Evolutionary conservation across 495 filamentous ascomycete species (phyloP), one percentile per base, ranked within the genome.

Genomic region (Apodospora peruviana): DNA sequence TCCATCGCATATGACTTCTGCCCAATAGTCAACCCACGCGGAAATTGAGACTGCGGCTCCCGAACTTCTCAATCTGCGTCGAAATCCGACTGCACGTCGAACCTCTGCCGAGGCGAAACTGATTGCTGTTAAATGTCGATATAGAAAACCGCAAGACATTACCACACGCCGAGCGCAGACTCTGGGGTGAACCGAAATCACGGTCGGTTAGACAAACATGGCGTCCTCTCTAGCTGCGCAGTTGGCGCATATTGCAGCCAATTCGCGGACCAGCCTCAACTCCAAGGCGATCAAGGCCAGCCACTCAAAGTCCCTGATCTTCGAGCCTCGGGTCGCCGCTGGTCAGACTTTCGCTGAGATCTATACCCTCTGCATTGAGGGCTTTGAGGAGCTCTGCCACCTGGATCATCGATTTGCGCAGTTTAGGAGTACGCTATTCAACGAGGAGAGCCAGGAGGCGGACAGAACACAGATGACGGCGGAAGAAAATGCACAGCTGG

Each of bases 281-380:
- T 80, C 94, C 40, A 94, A 95, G 63, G 86, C 88, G 42, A 86
- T 96, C 67, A 90, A 88, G 67, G 75, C 85, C 34, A 77, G 87
- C 21, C 91, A 97, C 72, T 88, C 87, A 40, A 87, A 93, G 58
- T 97, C 93, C 14, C 66, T 99, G 44, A 84, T 99, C 45, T 99
- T 90, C 67, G 89, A 94, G 57, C 79, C 82, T 34, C 78, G 81
- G 57, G 75, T 86, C 52, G 94, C 93, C 27, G 83, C 84, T 11
- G 78, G 80, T 20, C 93, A 99, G 65, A 88, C 84, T 53, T 95
- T 91, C 61, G 84, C 95, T 57, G 86, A 85, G 7, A 77, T 99
- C 49, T 97, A 86, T 63, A 74, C 85, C 40, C 77, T 95, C 62
- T 96, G 90, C 60, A 72, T 77, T 50, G 90, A 95, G 57, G 91